Percentiles rank a stretch among this genome's conserved stretches.
These are phyloP conservation scores for Clohesyomyces aquaticus DNA, from an alignment of 495 filamentous ascomycete genomes.

Conservation along the genomic window DNA sequence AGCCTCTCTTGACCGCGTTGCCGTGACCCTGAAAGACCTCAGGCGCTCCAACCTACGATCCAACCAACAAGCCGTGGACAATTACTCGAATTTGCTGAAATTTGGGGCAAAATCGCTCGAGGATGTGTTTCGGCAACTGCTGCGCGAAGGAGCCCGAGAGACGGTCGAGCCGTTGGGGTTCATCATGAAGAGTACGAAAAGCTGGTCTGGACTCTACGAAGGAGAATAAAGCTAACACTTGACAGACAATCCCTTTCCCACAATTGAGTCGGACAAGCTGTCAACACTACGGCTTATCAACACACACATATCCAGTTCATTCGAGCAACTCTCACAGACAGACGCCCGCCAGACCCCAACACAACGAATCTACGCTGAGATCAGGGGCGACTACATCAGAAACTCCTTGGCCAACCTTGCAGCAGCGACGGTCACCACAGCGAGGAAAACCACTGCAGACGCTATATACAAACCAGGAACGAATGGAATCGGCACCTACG, in stretches of 20 bases:
- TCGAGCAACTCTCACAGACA: conserved; percentile 53
- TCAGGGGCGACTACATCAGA: conserved; percentile 81
- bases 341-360: conserved; percentile 59
- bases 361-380: conserved; percentile 78
- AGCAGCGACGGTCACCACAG: conserved; percentile 83
- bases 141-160: conserved; percentile 69
- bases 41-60: conserved; percentile 83
- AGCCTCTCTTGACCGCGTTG: conserved; percentile 82
- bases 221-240: conserved; percentile 39
- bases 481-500: conserved; percentile 90
- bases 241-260: conserved; percentile 69
- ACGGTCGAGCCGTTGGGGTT: conserved; percentile 89
- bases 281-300: conserved; percentile 64
- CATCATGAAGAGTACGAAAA: conserved; percentile 80
- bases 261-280: conserved; percentile 59
- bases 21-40: conserved; percentile 77
- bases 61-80: conserved; percentile 85
- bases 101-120: conserved; percentile 80
- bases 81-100: conserved; percentile 75
- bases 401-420: conserved; percentile 82
- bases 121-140: conserved; percentile 72
- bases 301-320: conserved; percentile 58
- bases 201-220: no score
- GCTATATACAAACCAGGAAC: conserved; percentile 87
- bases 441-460: conserved; percentile 76